Conservation (phyloP, 78 protist species). For the Dictyostelium intermedium region DNA sequence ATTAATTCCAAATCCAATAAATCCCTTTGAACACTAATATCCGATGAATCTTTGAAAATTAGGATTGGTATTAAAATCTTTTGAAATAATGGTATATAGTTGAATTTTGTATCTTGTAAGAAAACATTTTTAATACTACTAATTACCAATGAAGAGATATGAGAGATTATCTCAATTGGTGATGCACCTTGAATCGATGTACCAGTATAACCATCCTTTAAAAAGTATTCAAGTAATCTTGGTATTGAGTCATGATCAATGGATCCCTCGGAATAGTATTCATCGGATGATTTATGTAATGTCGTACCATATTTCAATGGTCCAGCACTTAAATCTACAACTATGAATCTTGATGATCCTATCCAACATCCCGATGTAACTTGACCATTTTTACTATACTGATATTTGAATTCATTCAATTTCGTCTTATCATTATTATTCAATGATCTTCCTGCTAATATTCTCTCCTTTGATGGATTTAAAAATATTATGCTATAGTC, state of each 20-base stretch:
- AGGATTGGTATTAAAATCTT: constrained; percentile 47
- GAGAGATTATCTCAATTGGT: constrained; percentile 53
- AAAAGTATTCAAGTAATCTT: constrained; percentile 56
- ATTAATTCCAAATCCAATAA: neutral
- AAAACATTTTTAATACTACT: neutral
- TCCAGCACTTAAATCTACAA: constrained; percentile 44
- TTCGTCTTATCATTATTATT: neutral
- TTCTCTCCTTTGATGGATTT: constrained; percentile 39
- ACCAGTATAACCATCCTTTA: constrained; percentile 28
- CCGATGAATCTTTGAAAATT: constrained; percentile 42
- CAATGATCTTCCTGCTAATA: neutral
- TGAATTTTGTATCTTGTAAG: neutral
- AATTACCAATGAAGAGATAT: constrained; percentile 9
- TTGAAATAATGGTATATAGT: constrained; percentile 47
- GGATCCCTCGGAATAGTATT: constrained; percentile 21
- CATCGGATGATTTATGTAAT: constrained; percentile 46
- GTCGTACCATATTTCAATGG: constrained; percentile 63
- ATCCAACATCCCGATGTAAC: constrained; percentile 64
- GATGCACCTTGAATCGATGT: constrained; percentile 59
- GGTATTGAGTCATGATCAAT: constrained; percentile 51
- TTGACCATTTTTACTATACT: neutral
- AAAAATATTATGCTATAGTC: constrained; percentile 33
- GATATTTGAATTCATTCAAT: neutral
- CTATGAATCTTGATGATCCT: constrained; percentile 10
- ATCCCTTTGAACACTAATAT: neutral